Conservation (phyloP, 148 eudicot genomes). For the Camellia lanceoleosa region DNA sequence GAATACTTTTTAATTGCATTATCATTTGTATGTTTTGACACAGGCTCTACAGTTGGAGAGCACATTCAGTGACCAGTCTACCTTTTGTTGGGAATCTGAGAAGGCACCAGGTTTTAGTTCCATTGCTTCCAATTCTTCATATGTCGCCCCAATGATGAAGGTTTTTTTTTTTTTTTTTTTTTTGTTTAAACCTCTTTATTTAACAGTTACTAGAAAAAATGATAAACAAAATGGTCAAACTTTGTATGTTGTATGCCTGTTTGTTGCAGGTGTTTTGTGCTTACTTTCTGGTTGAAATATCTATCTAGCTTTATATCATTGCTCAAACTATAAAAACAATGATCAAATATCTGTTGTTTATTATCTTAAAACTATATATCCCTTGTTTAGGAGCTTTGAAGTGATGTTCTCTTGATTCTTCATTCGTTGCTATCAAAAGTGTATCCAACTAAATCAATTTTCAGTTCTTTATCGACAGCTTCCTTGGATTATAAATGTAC, state of each 20-base stretch:
- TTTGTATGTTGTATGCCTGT: background rate
- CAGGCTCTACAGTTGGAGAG: background rate
- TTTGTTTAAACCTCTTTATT: background rate
- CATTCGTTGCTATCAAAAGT: background rate
- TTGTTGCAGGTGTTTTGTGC: background rate
- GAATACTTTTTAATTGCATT: background rate
- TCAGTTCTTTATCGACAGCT: background rate
- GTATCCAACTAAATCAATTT: background rate
- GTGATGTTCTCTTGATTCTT: background rate
- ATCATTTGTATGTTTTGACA: background rate
- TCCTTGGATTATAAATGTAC: background rate
- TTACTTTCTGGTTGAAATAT: background rate
- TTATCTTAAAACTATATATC: background rate
- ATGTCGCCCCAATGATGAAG: constrained; percentile 12
- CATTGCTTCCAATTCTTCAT: constrained; percentile 7
- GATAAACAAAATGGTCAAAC: background rate
- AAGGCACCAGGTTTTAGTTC: constrained; percentile 10
- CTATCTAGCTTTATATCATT: background rate
- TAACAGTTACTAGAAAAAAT: background rate
- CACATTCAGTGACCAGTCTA: constrained; percentile 8
- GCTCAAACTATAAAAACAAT: background rate
- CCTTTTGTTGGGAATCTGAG: constrained; percentile 17
- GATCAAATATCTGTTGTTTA: background rate
- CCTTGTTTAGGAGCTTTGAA: background rate
- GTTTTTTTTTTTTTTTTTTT: background rate